Conservation (phyloP, 208 protist genomes). For the Crithidia sp. region DNA sequence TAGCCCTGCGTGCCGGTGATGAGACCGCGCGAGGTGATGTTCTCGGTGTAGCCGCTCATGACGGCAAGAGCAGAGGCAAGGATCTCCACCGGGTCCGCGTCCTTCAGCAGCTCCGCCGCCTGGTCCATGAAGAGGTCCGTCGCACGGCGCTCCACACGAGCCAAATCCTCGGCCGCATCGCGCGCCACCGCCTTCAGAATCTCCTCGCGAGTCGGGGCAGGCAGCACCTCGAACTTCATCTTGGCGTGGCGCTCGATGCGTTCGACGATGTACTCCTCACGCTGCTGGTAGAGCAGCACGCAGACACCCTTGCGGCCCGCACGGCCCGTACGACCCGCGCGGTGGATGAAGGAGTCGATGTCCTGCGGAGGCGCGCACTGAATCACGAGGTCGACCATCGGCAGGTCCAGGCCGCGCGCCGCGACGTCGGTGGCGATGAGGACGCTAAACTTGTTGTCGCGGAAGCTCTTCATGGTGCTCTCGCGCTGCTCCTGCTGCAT, state of each 20-base stretch:
- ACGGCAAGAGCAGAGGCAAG: conserved; percentile 90
- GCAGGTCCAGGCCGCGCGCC: conserved; percentile 86
- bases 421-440: conserved; percentile 96
- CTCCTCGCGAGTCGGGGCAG: conserved; percentile 85
- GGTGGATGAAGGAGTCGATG: conserved; percentile 97
- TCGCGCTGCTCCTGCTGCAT: conserved; percentile 94
- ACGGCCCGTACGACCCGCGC: conserved; percentile 96
- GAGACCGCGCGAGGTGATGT: conserved; percentile 81
- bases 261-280: conserved; percentile 89
- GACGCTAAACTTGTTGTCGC: conserved; percentile 92
- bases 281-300: conserved; percentile 85
- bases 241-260: conserved; percentile 91
- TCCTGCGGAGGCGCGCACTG: conserved; percentile 85
- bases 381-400: conserved; percentile 92
- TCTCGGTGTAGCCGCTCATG: conserved; percentile 92
- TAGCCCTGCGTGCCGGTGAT: conserved; percentile 82
- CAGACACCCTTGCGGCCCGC: conserved; percentile 92
- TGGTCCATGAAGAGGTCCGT: conserved; percentile 90
- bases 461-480: conserved; percentile 94
- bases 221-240: conserved; percentile 91
- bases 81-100: conserved; percentile 87
- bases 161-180: conserved; percentile 87
- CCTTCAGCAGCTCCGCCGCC: conserved; percentile 86
- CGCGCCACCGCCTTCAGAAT: conserved; percentile 87
- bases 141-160: conserved; percentile 82